Evolutionary conservation across 331 rosid genomes (phyloP), one percentile per base, ranked within the genome.

Genomic region (Rhamnella rubrinervis): DNA sequence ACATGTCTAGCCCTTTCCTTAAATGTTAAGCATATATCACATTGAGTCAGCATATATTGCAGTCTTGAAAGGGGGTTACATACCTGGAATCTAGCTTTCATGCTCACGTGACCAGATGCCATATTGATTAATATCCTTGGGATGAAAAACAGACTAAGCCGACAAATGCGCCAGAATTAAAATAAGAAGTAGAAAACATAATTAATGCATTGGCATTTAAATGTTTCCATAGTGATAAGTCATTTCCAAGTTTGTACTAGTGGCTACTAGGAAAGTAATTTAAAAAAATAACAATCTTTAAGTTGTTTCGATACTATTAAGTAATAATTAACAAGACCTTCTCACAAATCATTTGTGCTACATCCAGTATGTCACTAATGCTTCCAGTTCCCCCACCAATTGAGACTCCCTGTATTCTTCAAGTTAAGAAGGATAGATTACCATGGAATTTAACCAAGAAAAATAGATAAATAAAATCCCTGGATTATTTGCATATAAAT

Each of bases 101-200:
- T 93, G 97, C 97, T 91, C 79, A 93, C 86, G 46, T 91, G 98
- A 63, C 98, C 97, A 41, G 98, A 85, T 62, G 98, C 98, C 98
- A 93, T 91, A 81, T 93, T 91, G 79, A 93, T 87, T 83, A 91
- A 70, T 81, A 93, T 93, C 73, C 95, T 89, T 5, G 96, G 98
- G 68, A 93, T 87, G 68, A 93, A 93, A 87, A 85, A 93, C 61
- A 97, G 98, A 85, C 98, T 91, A 72, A 93, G 95, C 68, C 98
- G 92, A 66, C 98, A 91, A 57, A 91, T 78, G 66, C 82, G 93
- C 98, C 88, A 87, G 14, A 75, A 57, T 23, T 31, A 62, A 39
- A 65, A 59, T 2, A 62, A n/a, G 18, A 75, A 71, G 44, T 44
- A 56, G n/a, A 35, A 15, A 31, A 5, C 28, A 28, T n/a, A 11